These are phyloP conservation scores for Epichloe uncinata DNA, from an alignment of 2,329 filamentous ascomycete species.

Conservation along the genomic window DNA sequence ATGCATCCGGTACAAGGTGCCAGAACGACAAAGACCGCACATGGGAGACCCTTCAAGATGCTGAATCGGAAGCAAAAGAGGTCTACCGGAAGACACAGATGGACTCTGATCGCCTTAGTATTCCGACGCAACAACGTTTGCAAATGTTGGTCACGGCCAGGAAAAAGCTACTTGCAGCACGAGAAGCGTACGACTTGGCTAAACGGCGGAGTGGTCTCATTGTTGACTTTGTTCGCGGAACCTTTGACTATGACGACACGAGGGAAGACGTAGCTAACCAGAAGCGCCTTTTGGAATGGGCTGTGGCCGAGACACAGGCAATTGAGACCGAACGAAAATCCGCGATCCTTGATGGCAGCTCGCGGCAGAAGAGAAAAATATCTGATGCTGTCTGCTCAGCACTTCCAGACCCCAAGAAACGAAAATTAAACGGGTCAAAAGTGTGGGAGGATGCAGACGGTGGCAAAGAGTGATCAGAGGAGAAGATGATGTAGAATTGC, in stretches of 20 bases:
- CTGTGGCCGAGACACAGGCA: constrained; percentile 12
- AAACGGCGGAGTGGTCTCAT: background rate
- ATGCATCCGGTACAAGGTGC: background rate
- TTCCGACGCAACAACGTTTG: constrained; percentile 3
- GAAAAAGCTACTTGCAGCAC: background rate
- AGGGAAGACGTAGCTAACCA: constrained; percentile 9
- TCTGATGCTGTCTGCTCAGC: too few species aligned
- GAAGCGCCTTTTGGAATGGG: constrained; percentile 13
- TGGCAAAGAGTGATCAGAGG: too few species aligned
- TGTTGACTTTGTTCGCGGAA: constrained; percentile 3
- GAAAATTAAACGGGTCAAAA: too few species aligned
- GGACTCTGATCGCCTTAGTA: constrained; percentile 1
- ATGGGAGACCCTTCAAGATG: background rate
- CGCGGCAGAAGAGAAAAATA: background rate
- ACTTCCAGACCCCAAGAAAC: too few species aligned
- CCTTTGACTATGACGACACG: constrained; percentile 3
- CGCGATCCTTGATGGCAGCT: background rate
- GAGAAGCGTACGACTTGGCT: background rate
- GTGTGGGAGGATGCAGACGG: too few species aligned
- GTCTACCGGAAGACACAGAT: constrained; percentile 3
- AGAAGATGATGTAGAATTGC: too few species aligned
- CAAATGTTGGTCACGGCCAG: constrained; percentile 3
- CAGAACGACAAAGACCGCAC: constrained; percentile 1
- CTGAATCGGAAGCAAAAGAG: background rate
- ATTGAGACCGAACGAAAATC: constrained; percentile 1